A percentile compares a stretch with the other conserved stretches of the same genome.
Evolutionary conservation across 768 basidiomycete species (phyloP).

Genomic region (Mycena crocata): DNA sequence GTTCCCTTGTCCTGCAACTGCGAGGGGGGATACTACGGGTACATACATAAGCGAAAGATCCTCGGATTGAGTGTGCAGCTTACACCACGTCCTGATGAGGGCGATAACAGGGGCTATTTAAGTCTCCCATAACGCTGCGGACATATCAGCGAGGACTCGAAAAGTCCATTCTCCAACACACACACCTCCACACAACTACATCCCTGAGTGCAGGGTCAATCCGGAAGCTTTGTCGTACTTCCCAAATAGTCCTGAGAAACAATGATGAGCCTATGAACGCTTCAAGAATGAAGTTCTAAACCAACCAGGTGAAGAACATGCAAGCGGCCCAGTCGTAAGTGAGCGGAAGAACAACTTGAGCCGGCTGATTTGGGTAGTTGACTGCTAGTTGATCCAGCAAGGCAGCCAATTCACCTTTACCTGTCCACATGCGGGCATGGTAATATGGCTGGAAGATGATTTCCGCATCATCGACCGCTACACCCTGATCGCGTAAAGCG

Average conservation of each 20-base stretch:
- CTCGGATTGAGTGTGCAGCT: not conserved
- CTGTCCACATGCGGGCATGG: constrained; percentile 10
- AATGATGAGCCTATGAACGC: not conserved
- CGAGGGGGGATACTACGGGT: constrained; percentile 9
- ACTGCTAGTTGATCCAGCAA: not conserved
- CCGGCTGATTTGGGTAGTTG: not conserved
- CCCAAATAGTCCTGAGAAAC: constrained; percentile 3
- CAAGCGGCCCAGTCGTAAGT: constrained; percentile 12
- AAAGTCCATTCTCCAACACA: not conserved
- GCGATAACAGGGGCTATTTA: constrained; percentile 9
- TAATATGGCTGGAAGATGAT: constrained; percentile 13
- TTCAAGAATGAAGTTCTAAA: not conserved
- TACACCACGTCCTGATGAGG: constrained; percentile 5
- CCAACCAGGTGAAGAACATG: constrained; percentile 8
- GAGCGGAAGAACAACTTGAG: constrained; percentile 5
- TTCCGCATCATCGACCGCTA: not conserved
- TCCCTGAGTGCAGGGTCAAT: not conserved
- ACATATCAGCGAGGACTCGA: not conserved
- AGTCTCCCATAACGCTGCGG: constrained; percentile 9
- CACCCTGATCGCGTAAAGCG: not conserved
- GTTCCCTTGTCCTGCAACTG: not conserved
- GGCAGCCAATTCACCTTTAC: not conserved
- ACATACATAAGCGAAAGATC: not conserved
- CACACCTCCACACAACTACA: constrained; percentile 8
- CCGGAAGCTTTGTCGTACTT: not conserved